Evolutionary conservation across 2,329 filamentous ascomycete species (phyloP).

Genomic region (Xylariales sp.): DNA sequence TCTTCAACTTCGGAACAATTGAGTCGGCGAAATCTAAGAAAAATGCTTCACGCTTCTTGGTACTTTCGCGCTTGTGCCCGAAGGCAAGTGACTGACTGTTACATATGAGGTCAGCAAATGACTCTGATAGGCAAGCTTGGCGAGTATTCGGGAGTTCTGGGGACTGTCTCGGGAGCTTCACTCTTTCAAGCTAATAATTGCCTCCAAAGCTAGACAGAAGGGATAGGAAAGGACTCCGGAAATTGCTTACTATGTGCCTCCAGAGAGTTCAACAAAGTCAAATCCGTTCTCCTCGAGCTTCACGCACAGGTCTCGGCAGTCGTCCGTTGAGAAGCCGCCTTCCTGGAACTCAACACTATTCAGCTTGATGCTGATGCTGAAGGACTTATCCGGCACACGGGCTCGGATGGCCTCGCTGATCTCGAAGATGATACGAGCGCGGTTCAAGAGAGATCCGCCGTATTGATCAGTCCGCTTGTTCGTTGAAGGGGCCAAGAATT

Average conservation of each 20-base stretch:
- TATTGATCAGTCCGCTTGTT: constrained; percentile 53
- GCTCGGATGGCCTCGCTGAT: constrained; percentile 38
- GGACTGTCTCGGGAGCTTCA: no score
- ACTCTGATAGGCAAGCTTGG: no score
- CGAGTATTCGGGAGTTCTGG: no score
- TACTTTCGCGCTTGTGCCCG: constrained; percentile 30
- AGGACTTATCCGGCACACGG: constrained; percentile 30
- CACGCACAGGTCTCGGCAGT: constrained; percentile 40
- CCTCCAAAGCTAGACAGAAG: no score
- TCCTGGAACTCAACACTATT: constrained; percentile 55
- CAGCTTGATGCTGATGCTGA: constrained; percentile 50
- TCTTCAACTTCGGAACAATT: constrained; percentile 38
- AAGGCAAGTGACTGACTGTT: constrained; percentile 48
- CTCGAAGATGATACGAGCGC: constrained; percentile 48
- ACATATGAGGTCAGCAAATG: no score
- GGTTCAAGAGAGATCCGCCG: constrained; percentile 45
- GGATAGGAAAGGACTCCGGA: no score
- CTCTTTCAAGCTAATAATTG: no score
- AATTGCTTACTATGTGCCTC: constrained; percentile 59
- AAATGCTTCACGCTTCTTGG: constrained; percentile 57
- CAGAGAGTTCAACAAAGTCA: constrained; percentile 66
- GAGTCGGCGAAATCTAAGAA: constrained; percentile 62
- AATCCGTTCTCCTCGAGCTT: constrained; percentile 51
- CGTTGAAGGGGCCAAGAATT: constrained; percentile 47
- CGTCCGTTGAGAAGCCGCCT: constrained; percentile 18